Evolutionary conservation across 257 asterid species (phyloP), one percentile per base, ranked within the genome.

Genomic region (Datura wrightii): DNA sequence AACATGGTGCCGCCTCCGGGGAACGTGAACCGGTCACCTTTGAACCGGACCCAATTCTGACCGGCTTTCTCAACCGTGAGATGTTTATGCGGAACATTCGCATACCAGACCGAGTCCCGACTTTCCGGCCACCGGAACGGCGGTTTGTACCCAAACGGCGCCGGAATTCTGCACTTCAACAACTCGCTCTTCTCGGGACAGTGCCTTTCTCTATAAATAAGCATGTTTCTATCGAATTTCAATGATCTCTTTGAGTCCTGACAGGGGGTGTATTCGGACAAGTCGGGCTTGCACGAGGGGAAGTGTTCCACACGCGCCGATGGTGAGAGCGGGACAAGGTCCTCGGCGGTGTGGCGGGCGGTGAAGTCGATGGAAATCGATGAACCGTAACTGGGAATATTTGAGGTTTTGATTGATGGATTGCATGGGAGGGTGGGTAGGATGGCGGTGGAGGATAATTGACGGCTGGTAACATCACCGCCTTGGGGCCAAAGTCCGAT

Each of bases 1-100:
- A 96, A 96, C 98, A 93, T 96, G 72, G 99, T 94, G 10, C 99
- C 98, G 13, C 99, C 99, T 54, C 99, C 98, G 36, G 99, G 99
- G 82, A 96, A 96, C 2, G 83, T 90, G 86, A 96, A 93, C 92
- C 97, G 93, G 83, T 96, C 98, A 1, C 92, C 95, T 5, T 92
- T 86, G 80, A 91, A 93, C 86, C 97, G 92, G 88, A 96, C 97
- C 99, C 99, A 96, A 19, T 96, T 96, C 98, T 96, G 99, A 1
- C 92, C 92, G 13, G 97, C 98, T 82, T 96, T 96, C 90, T 96
- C 99, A 31, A 96, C 97, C 83, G 98, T 96, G 80, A 96, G 87
- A 42, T 96, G 98, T 91, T 96, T 96, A 83, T 96, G 99, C 31
- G 99, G 99, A 84, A 96, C 98, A 85, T 96, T 96, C 2, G 97